Evolutionary conservation across 805 yeast genomes (phyloP).

Genomic region (Lipomyces chichibuensis): DNA sequence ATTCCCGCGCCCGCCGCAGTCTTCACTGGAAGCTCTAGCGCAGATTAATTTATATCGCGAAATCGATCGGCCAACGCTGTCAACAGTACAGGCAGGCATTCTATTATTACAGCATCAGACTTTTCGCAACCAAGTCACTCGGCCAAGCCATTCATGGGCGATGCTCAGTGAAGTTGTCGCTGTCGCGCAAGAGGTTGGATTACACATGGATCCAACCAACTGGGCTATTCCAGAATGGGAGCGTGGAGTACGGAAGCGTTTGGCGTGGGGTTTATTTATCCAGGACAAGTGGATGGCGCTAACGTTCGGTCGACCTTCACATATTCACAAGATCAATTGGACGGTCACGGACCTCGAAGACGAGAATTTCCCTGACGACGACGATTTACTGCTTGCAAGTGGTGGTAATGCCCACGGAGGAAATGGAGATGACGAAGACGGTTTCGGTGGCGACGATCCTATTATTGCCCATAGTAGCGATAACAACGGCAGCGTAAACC

Average conservation of each 20-base stretch:
- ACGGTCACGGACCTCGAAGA: slow-evolving; percentile 66
- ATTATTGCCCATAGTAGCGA: slow-evolving; percentile 3
- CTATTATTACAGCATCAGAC: slow-evolving; percentile 53
- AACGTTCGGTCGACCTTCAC: slow-evolving; percentile 83
- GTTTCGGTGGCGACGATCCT: slow-evolving; percentile 13
- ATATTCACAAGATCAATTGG: slow-evolving; percentile 78
- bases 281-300: slow-evolving; percentile 91
- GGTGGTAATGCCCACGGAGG: slow-evolving; percentile 16
- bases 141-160: slow-evolving; percentile 75
- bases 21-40: slow-evolving; percentile 35
- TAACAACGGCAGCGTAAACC: slow-evolving; percentile 32
- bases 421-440: slow-evolving; percentile 20
- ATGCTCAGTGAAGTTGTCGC: slow-evolving; percentile 67
- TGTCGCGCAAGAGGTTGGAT: slow-evolving; percentile 84
- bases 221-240: slow-evolving; percentile 98
- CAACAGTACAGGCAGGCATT: slow-evolving; percentile 49
- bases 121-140: slow-evolving; percentile 41
- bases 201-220: slow-evolving; percentile 84
- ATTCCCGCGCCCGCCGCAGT: slow-evolving; percentile 33
- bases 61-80: slow-evolving; percentile 42
- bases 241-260: slow-evolving; percentile 77
- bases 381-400: slow-evolving; percentile 13
- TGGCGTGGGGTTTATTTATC: slow-evolving; percentile 94
- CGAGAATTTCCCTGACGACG: slow-evolving; percentile 34
- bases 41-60: slow-evolving; percentile 35